Percentiles rank a stretch among this genome's conserved stretches.
Evolutionary conservation across 176 grass and related monocot species (phyloP).

Genomic region (Stipa capillata): DNA sequence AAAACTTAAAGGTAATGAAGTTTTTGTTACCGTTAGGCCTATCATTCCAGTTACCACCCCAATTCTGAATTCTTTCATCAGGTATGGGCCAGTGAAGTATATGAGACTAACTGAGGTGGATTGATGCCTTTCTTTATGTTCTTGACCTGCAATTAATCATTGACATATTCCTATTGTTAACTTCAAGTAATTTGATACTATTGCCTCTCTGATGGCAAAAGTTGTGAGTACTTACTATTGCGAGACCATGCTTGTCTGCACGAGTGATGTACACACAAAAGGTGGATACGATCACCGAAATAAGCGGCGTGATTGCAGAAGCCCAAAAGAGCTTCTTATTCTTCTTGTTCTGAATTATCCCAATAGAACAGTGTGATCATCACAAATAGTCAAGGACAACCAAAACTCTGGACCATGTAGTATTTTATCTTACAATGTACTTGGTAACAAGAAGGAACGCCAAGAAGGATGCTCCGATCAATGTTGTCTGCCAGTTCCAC

Average conservation of each 20-base stretch:
- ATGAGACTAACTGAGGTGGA: constrained; percentile 56
- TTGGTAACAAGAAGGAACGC: constrained; percentile 65
- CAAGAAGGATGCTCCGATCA: constrained; percentile 68
- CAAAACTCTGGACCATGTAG: neutral
- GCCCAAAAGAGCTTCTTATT: constrained; percentile 83
- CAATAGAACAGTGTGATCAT: neutral
- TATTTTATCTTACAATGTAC: constrained; percentile 58
- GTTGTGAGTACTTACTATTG: constrained; percentile 50
- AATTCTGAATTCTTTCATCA: constrained; percentile 58
- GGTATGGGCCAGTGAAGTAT: constrained; percentile 48
- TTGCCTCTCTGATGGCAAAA: neutral
- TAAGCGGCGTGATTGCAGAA: constrained; percentile 70
- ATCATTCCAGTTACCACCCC: constrained; percentile 70
- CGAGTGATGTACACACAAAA: constrained; percentile 81
- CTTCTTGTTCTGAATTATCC: constrained; percentile 56
- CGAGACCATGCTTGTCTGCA: constrained; percentile 76
- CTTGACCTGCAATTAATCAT: constrained; percentile 55
- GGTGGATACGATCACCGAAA: constrained; percentile 75
- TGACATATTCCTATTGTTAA: neutral
- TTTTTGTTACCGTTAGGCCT: constrained; percentile 61
- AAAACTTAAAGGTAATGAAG: neutral
- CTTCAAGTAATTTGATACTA: neutral
- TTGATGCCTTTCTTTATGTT: constrained; percentile 75
- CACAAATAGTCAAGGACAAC: neutral
- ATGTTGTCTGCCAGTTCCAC: constrained; percentile 88